Base-by-base conservation (phyloP, 768 basidiomycete species). In the Boletellus emodensis region DNA sequence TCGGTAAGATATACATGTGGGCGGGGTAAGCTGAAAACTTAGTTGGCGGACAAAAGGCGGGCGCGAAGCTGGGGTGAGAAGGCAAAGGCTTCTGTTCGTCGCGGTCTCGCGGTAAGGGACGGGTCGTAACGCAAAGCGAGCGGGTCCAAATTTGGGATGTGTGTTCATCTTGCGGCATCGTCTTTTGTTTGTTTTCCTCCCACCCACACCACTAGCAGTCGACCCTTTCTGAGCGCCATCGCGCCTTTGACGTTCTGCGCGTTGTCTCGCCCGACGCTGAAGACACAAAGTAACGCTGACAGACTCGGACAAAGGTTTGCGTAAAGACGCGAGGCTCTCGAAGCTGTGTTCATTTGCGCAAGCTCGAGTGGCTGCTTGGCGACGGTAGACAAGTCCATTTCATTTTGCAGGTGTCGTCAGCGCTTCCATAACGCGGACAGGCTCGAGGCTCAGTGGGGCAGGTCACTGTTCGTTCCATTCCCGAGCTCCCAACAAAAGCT, bases 1-100 rank as follows among this genome's bases (percentile, higher is more conserved):
- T 76, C 14, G 89, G 90, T 48, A 83, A 72, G 52, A 90, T 72
- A 58, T 81, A 79, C 87, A 91, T 90, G 12, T n/a, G 38, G 42
- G 36, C 8, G 35, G 43, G 46, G 38, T 40, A 52, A 30, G 26
- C 6, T 43, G 20, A 32, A 28, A 1, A 48, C 34, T 46, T 9
- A 15, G 44, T 40, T 35, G 9, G 24, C n/a, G 32, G 40, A 53
- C 26, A 40, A 49, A 44, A 40, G 9, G 24, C 8, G 9, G 26
- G 22, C 28, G 40, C 28, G 40, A 42, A 44, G 39, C 12, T 17
- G 36, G 22, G 22, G 2, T 24, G 30, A 30, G 30, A 30, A 30
- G 22, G 6, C 30, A 11, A 30, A 30, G 22, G 6, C 30, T 37
- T 35, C 45, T 32, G 20, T 34, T 24, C 24, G 24, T 3, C 24